Conservation (phyloP, 805 yeast genomes). For the Metschnikowia vanudenii region DNA sequence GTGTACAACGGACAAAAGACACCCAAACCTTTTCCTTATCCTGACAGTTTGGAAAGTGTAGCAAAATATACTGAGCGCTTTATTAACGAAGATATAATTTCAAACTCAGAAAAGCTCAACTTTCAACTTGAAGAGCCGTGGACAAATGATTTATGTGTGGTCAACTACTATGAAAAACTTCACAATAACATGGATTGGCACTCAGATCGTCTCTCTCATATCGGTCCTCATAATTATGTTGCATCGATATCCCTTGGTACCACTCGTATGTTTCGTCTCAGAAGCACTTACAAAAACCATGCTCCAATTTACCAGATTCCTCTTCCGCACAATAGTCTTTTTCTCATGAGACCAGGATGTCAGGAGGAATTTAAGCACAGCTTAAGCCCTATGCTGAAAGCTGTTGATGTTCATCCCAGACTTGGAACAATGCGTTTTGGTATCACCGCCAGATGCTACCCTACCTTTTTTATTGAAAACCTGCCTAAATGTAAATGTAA, state of each 20-base stretch:
- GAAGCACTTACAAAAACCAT: conserved; percentile 39
- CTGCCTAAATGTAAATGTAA: conserved; percentile 51
- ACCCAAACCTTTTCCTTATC: conserved; percentile 30
- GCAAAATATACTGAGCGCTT: conserved; percentile 40
- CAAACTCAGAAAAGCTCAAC: conserved; percentile 30
- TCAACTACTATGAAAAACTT: conserved; percentile 53
- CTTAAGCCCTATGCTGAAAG: conserved; percentile 46
- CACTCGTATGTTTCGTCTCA: conserved; percentile 62
- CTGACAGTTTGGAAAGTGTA: conserved; percentile 41
- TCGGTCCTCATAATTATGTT: conserved; percentile 70
- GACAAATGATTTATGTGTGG: conserved; percentile 54
- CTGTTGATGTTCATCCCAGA: conserved; percentile 45
- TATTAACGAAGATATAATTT: conserved; percentile 33
- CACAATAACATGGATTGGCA: conserved; percentile 67
- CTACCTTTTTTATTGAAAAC: conserved; percentile 32
- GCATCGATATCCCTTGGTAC: conserved; percentile 71
- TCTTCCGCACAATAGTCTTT: conserved; percentile 66
- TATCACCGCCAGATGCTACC: conserved; percentile 61
- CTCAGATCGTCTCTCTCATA: conserved; percentile 66
- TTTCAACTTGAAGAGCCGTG: conserved; percentile 44
- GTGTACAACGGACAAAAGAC: conserved; percentile 45
- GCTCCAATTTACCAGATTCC: conserved; percentile 48
- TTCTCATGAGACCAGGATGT: conserved; percentile 76
- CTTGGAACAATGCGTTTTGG: conserved; percentile 56
- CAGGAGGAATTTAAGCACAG: conserved; percentile 75